Conservation (phyloP, 2,329 filamentous ascomycete species). For the Talaromyces sp. region DNA sequence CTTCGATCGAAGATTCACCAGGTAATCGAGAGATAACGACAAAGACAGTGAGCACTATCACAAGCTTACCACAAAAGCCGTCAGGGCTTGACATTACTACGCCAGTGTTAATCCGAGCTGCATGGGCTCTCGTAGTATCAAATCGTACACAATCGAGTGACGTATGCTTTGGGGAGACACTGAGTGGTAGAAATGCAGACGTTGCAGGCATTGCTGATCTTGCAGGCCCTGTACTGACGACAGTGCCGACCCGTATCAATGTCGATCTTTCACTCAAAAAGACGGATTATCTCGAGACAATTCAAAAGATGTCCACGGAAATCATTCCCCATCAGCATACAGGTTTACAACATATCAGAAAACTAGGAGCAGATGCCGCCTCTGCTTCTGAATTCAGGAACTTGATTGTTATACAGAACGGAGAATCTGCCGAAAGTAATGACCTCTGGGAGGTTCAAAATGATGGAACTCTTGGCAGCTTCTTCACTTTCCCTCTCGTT, state of each 20-base stretch:
- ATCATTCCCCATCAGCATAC: constrained; percentile 62
- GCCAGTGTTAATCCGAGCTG: constrained; percentile 46
- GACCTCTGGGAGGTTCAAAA: constrained; percentile 26
- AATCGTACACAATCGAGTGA: constrained; percentile 22
- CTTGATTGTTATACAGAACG: constrained; percentile 39
- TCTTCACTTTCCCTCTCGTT: constrained; percentile 58
- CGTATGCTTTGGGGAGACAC: constrained; percentile 51
- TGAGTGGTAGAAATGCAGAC: constrained; percentile 50
- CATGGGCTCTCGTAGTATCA: constrained; percentile 18
- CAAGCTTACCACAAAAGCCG: constrained; percentile 17
- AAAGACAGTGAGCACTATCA: constrained; percentile 13
- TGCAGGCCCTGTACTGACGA: constrained; percentile 24
- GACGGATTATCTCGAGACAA: constrained; percentile 48
- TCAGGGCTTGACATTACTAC: constrained; percentile 33
- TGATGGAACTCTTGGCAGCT: constrained; percentile 54
- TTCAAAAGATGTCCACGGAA: constrained; percentile 53
- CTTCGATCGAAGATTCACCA: constrained; percentile 15
- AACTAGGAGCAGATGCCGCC: constrained; percentile 45
- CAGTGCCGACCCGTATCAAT: constrained; percentile 29
- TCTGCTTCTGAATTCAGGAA: constrained; percentile 45
- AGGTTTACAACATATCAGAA: constrained; percentile 49
- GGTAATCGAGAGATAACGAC: constrained; percentile 20
- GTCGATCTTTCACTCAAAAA: constrained; percentile 32
- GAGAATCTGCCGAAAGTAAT: constrained; percentile 18
- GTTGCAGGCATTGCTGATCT: constrained; percentile 41